Conservation (phyloP, 2,329 filamentous ascomycete genomes). For the Paradendryphiella salina region DNA sequence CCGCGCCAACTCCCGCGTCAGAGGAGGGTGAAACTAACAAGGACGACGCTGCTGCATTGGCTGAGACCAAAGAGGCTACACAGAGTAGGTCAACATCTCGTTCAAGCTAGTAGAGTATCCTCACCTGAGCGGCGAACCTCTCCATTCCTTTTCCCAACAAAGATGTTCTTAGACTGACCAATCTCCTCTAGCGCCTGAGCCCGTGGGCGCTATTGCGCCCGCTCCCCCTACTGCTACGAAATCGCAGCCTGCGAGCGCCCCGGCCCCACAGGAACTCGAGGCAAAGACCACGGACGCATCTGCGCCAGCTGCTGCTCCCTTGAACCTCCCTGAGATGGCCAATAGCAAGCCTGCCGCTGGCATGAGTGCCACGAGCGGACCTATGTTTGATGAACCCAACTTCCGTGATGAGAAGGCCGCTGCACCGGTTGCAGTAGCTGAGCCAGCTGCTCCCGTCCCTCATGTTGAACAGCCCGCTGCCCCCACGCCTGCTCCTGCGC, state of each 20-base stretch:
- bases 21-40: slow-evolving; percentile 29
- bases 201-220: slow-evolving; percentile 37
- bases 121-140: slow-evolving; percentile 8
- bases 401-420: slow-evolving; percentile 27
- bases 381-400: slow-evolving; percentile 40
- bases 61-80: slow-evolving; percentile 43
- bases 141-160: slow-evolving; percentile 11
- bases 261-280: slow-evolving; percentile 23
- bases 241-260: slow-evolving; percentile 27
- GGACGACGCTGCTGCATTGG: slow-evolving; percentile 33
- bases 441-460: slow-evolving; percentile 18
- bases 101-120: slow-evolving; percentile 17
- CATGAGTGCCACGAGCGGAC: slow-evolving; percentile 48
- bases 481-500: not conserved
- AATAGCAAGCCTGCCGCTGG: slow-evolving; percentile 38
- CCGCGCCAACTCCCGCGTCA: slow-evolving; percentile 25
- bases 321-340: slow-evolving; percentile 32
- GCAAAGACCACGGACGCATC: slow-evolving; percentile 19
- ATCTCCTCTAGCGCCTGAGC: slow-evolving; percentile 37
- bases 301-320: slow-evolving; percentile 20
- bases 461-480: slow-evolving; percentile 1
- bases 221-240: slow-evolving; percentile 34
- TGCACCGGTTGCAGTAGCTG: slow-evolving; percentile 12
- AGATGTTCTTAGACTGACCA: slow-evolving; percentile 32
- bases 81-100: slow-evolving; percentile 37